Percentiles rank a stretch among this genome's conserved stretches.
These are phyloP conservation scores for Podaxis sp. DNA, from an alignment of 768 basidiomycete genomes.

Conservation along the genomic window DNA sequence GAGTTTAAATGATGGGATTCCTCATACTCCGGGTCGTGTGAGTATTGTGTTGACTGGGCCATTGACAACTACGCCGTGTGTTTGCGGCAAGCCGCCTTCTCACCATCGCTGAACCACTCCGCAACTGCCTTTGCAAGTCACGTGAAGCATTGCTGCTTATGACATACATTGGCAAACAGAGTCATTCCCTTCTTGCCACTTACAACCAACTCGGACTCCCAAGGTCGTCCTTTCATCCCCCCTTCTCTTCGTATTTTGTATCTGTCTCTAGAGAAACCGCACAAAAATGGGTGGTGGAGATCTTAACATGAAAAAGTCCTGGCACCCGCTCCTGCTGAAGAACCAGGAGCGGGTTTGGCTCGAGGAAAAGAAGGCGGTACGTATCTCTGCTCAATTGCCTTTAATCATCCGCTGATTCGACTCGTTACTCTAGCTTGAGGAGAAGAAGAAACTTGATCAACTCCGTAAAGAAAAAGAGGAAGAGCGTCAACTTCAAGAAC, in stretches of 20 bases:
- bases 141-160: not conserved
- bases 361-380: constrained; percentile 92
- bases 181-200: not conserved
- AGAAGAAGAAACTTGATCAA: constrained; percentile 97
- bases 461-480: constrained; percentile 97
- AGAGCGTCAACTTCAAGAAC: constrained; percentile 92
- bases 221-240: not conserved
- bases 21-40: constrained; percentile 29
- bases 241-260: constrained; percentile 5
- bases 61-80: constrained; percentile 20
- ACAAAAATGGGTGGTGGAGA: constrained; percentile 97
- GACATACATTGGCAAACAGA: constrained; percentile 5
- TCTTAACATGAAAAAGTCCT: constrained; percentile 99
- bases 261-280: constrained; percentile 15
- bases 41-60: constrained; percentile 29
- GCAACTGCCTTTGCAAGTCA: not conserved
- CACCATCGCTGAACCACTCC: not conserved
- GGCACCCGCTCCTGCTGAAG: constrained; percentile 97
- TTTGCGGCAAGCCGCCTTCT: not conserved
- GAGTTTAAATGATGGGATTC: constrained; percentile 32
- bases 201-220: not conserved
- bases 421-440: constrained; percentile 65
- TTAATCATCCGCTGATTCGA: constrained; percentile 10
- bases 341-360: constrained; percentile 99
- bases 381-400: constrained; percentile 24